Evolutionary conservation across 2,329 filamentous ascomycete genomes (phyloP), one percentile per base, ranked within the genome.

Genomic region (Pezicula radicicola): DNA sequence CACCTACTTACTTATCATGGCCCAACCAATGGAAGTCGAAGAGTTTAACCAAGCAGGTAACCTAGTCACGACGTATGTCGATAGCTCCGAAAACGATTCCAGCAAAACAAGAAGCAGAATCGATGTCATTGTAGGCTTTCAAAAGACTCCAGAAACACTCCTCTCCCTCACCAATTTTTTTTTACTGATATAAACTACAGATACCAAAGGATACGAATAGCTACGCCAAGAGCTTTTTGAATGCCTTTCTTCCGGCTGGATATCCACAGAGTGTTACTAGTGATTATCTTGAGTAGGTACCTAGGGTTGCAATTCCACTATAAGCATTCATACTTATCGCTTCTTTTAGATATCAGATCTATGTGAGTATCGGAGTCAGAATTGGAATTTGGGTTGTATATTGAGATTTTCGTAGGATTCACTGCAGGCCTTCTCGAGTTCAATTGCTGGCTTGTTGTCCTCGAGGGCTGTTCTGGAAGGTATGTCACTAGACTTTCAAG

Each of bases 181-280:
- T 5, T 25, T 16, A 28, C 47, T 46, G 37, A 43, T 39, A n/a
- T 39, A 39, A 28, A 4, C 19, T 25, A 16, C 39, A 65, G 62
- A 46, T 61, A 28, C 60, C 63, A 2, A 47, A 59, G 30, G 57
- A 56, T 47, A 55, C 53, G 9, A 57, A 55, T n/a, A 60, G 52
- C 16, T 63, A 63, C 59, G 58, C 54, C 6, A 61, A 53, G 46
- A 62, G 50, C 50, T 56, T 82, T 2, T 66, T 85, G 10, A 78
- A 82, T 57, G 75, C 87, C 6, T 89, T 89, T 61, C 71, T 89
- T 3, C 86, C 86, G 1, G 78, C 80, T 2, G 86, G 86, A 12
- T 89, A 84, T 69, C 86, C 86, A 3, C 76, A 84, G 42, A 88
- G 83, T 58, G 86, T 89, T 36, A 87, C 80, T n/a, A 73, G 80